Conservation (phyloP, 2,329 filamentous ascomycete genomes). For the Capronia americana region DNA sequence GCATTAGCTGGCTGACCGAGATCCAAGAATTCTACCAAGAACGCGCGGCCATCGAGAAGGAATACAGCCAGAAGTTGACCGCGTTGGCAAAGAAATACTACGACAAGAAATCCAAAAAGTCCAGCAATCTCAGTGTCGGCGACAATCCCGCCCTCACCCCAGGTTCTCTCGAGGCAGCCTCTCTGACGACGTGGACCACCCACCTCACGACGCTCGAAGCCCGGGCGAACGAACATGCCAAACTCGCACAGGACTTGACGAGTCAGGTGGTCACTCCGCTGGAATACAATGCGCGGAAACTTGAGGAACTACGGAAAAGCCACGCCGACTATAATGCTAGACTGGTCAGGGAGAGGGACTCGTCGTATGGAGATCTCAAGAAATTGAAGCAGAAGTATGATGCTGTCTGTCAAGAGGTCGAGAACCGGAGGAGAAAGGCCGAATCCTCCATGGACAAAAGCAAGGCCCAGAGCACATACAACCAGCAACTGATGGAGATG, state of each 20-base stretch:
- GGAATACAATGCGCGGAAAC: slow-evolving; percentile 73
- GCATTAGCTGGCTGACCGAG: slow-evolving; percentile 94
- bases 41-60: slow-evolving; percentile 91
- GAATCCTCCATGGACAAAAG: slow-evolving; percentile 92
- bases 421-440: slow-evolving; percentile 91
- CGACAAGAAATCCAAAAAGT: slow-evolving; percentile 93
- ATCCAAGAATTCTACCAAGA: slow-evolving; percentile 98
- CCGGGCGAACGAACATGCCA: slow-evolving; percentile 86
- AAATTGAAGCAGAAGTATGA: slow-evolving; percentile 96
- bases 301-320: slow-evolving; percentile 90
- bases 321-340: slow-evolving; percentile 88
- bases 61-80: slow-evolving; percentile 88
- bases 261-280: slow-evolving; percentile 84
- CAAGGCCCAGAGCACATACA: slow-evolving; percentile 89
- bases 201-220: slow-evolving; percentile 90
- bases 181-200: slow-evolving; percentile 94
- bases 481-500: slow-evolving; percentile 93
- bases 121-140: slow-evolving; percentile 85
- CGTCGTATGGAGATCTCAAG: slow-evolving; percentile 80
- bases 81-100: slow-evolving; percentile 94
- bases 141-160: slow-evolving; percentile 92
- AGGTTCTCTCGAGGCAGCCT: slow-evolving; percentile 93
- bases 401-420: slow-evolving; percentile 88
- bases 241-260: slow-evolving; percentile 78
- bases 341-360: slow-evolving; percentile 86